phyloP scores from a whole-genome alignment of 176 grass and related monocot genomes.

The Dactylis glomerata region DNA sequence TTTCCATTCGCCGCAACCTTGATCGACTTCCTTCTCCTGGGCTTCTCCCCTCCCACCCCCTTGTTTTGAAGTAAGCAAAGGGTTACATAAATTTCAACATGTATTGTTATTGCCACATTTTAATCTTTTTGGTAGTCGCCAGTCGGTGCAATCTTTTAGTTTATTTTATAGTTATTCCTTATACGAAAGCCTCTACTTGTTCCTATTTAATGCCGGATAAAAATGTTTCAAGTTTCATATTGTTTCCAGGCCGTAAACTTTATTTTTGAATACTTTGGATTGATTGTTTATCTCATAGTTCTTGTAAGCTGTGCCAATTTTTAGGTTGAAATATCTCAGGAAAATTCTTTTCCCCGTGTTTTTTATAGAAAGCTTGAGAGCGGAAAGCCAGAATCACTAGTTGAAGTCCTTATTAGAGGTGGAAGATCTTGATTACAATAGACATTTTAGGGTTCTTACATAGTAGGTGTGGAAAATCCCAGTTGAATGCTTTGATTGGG shows the following conservation, averaged over 20 bases:
- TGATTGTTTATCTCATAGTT: neutral
- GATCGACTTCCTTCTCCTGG: neutral
- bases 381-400: neutral
- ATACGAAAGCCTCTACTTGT: neutral
- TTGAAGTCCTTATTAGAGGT: neutral
- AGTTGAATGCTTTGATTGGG: too few species aligned
- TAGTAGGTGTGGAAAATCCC: neutral
- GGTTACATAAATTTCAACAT: neutral
- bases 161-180: neutral
- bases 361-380: neutral
- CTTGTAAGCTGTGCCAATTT: neutral
- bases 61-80: neutral
- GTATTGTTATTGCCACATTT: neutral
- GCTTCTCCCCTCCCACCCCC: neutral
- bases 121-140: neutral
- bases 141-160: neutral
- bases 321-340: neutral
- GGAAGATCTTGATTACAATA: neutral
- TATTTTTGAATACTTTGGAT: neutral
- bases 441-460: neutral
- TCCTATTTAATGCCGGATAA: neutral
- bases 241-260: neutral
- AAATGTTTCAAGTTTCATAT: neutral
- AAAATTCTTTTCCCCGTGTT: too few species aligned
- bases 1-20: neutral